Base-by-base conservation (phyloP, 73 alveolate genomes). In the Blepharisma stoltei region DNA sequence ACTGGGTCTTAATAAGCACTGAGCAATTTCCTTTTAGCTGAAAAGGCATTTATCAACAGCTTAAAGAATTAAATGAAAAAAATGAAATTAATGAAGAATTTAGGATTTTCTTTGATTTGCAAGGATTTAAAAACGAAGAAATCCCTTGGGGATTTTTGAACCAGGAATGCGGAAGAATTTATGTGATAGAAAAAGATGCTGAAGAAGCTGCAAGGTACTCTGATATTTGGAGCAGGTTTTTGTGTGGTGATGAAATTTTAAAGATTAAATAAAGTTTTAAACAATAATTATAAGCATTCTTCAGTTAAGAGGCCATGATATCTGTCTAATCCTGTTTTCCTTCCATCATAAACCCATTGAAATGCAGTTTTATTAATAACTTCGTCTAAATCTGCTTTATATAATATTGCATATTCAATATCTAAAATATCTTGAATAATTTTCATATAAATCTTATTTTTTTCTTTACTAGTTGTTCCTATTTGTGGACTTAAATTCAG, bases 1-100 rank as follows among this genome's bases (percentile, higher is more conserved):
- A 89, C 66, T 88, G 95, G 95, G 95, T 88, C 9, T 70, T 88
- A 21, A 80, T 88, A 14, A 80, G 90, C n/a, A 88, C 95, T 6
- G 83, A 76, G 0, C 80, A 81, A 66, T 88, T 84, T 83, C 95
- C 95, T 5, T 67, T 89, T 14, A 84, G 80, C 83, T 88, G 92
- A 90, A 67, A 84, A 53, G 78, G 70, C 32, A 78, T 84, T 6
- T 60, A 80, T 20, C 69, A 75, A 65, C 47, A 66, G 83, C 82
- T 88, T 5, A 85, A 81, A 44, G 68, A 81, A 54, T 69, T 88
- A 85, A 78, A 77, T 18, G 67, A 76, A 55, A 45, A 80, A 49
- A 85, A 84, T 3, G 80, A 71, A 54, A 84, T 88, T 45, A 71
- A 67, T 1, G 84, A 88, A 45, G 80, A 90, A 0, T 88, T 88